Conservation (phyloP, 768 basidiomycete genomes). For the Leccinum rimulosum region DNA sequence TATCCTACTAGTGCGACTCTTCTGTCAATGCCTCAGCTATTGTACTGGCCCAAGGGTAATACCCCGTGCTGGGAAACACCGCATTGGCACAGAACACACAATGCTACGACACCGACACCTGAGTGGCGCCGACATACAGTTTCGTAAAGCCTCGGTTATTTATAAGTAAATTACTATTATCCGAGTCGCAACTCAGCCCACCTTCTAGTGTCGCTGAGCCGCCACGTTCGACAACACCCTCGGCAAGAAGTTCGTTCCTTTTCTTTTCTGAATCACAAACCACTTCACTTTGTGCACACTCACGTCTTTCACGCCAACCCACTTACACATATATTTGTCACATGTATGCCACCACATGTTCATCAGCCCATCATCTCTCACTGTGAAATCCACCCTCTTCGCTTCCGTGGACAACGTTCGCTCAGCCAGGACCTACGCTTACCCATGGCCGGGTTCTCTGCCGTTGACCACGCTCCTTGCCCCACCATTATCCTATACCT, state of each 20-base stretch:
- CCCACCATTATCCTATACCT: slow-evolving; percentile 1
- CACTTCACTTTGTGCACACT: slow-evolving; percentile 17
- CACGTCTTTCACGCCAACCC: slow-evolving; percentile 23
- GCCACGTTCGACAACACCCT: slow-evolving; percentile 6
- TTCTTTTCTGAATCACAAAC: slow-evolving; percentile 6
- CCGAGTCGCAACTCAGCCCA: too few species aligned
- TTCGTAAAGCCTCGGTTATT: slow-evolving; percentile 23
- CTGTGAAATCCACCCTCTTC: slow-evolving; percentile 16
- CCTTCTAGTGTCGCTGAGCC: background rate
- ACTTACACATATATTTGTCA: slow-evolving; percentile 17
- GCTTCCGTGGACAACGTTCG: slow-evolving; percentile 7
- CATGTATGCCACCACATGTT: slow-evolving; percentile 31
- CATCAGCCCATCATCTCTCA: slow-evolving; percentile 20
- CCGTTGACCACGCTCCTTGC: slow-evolving; percentile 19
- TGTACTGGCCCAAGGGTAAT: too few species aligned
- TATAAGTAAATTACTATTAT: slow-evolving; percentile 5
- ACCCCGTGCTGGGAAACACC: too few species aligned
- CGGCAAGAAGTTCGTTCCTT: slow-evolving; percentile 16
- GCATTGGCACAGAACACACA: too few species aligned
- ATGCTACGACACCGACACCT: too few species aligned
- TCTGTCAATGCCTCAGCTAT: too few species aligned
- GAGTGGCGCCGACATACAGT: slow-evolving; percentile 8
- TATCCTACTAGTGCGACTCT: too few species aligned
- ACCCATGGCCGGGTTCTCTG: slow-evolving; percentile 13
- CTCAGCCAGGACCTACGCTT: slow-evolving; percentile 4